Conservation (phyloP, 2,329 filamentous ascomycete genomes). For the Alternaria atra region DNA sequence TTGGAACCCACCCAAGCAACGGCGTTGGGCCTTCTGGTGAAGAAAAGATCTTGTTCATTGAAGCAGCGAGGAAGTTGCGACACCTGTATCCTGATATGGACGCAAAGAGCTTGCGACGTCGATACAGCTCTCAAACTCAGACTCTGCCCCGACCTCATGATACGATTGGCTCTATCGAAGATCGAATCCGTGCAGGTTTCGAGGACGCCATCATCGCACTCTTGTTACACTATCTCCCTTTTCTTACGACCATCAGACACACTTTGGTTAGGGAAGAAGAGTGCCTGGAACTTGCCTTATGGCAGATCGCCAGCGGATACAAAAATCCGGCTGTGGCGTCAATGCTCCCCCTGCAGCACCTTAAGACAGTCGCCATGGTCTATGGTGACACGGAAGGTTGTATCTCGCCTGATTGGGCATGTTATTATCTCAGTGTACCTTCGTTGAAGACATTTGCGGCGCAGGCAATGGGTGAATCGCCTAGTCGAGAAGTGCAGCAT, state of each 20-base stretch:
- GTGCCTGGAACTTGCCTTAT: slow-evolving; percentile 7
- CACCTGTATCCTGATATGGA: slow-evolving; percentile 5
- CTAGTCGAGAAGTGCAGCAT: not conserved
- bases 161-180: slow-evolving; percentile 3
- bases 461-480: slow-evolving; percentile 19
- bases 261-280: not conserved
- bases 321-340: slow-evolving; percentile 7
- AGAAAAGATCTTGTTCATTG: slow-evolving; percentile 10
- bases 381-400: slow-evolving; percentile 16
- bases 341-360: slow-evolving; percentile 22
- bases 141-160: not conserved
- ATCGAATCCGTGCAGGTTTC: slow-evolving; percentile 5
- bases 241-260: slow-evolving; percentile 20
- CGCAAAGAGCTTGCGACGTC: not conserved
- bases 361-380: slow-evolving; percentile 20
- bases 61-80: slow-evolving; percentile 7
- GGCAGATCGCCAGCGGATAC: slow-evolving; percentile 15
- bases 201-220: slow-evolving; percentile 19
- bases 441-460: slow-evolving; percentile 21
- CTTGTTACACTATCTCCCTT: slow-evolving; percentile 23
- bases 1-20: not conserved
- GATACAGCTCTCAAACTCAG: not conserved
- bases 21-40: slow-evolving; percentile 7
- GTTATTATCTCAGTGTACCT: slow-evolving; percentile 22
- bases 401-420: slow-evolving; percentile 15